phyloP scores from a whole-genome alignment of 805 yeast genomes.

The Naumovozyma castellii region DNA sequence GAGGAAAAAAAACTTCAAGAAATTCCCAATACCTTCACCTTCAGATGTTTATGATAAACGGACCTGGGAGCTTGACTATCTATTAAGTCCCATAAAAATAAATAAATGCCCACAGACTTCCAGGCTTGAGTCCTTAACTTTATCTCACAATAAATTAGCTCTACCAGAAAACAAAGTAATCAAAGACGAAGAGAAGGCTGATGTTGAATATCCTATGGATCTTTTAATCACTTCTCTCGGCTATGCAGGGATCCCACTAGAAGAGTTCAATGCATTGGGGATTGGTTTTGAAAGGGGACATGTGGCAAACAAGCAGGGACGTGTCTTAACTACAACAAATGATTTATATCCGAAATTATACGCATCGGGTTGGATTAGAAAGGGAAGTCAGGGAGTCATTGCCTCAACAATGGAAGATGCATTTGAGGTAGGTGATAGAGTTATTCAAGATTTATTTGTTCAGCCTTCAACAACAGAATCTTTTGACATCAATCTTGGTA shows the following conservation, averaged over 20 bases:
- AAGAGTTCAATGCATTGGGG: conserved; percentile 44
- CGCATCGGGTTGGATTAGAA: conserved; percentile 84
- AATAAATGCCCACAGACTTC: conserved; percentile 32
- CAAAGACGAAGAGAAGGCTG: conserved; percentile 16
- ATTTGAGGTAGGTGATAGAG: conserved; percentile 57
- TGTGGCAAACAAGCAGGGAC: conserved; percentile 39
- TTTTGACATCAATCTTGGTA: conserved; percentile 5
- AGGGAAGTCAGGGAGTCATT: conserved; percentile 82
- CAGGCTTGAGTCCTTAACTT: conserved; percentile 22
- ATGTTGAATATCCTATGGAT: conserved; percentile 38
- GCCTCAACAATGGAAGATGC: conserved; percentile 85
- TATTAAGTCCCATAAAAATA: conserved; percentile 53
- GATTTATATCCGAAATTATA: conserved; percentile 44
- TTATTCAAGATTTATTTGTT: conserved; percentile 46
- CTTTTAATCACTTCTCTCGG: conserved; percentile 77
- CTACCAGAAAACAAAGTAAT: conserved; percentile 17
- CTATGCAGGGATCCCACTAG: conserved; percentile 57
- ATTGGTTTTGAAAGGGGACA: conserved; percentile 44
- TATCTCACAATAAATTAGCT: conserved; percentile 13
- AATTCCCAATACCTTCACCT: conserved; percentile 14
- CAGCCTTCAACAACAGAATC: neutral
- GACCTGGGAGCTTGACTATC: conserved; percentile 62
- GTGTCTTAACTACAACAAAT: conserved; percentile 27
- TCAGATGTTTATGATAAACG: conserved; percentile 11
- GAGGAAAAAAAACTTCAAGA: conserved; percentile 23